Base-by-base conservation (phyloP, 2,329 filamentous ascomycete genomes). In the Colletotrichum horii region DNA sequence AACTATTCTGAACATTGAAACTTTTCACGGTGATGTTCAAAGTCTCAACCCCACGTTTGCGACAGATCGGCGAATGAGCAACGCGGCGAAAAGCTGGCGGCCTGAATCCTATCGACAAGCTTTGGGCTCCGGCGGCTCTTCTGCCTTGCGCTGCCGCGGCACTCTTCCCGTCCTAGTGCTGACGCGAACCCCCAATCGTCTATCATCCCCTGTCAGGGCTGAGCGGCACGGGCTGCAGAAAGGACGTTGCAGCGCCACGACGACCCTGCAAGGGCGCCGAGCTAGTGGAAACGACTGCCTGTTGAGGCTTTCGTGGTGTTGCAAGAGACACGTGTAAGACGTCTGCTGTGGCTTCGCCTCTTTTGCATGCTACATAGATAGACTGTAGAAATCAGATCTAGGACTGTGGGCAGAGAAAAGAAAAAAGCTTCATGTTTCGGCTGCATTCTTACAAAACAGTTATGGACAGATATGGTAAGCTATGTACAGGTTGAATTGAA, bases 21-120 rank as follows among this genome's bases (percentile, higher is more conserved):
- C 58, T 0, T 61, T 24, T 0, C 19, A 32, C 4, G 14, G 11
- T 16, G 19, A 6, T 32, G 8, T 61, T 1, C 5, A n/a, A 0
- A 22, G 22, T 15, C 28, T 15, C 6, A 4, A n/a, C 28, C 28
- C 30, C 12, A 36, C 58, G 16, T 43, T 61, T 32, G 70, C 70
- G 55, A 56, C 55, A 38, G 30, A 62, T 55, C 38, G 65, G 65
- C 66, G 28, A 38, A 62, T 73, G 70, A 73, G 70, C 36, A 70
- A 73, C 28, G 9, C 70, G 55, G 70, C 26, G 55, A 38, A 38
- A 9, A 1, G 34, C 24, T 62, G 55, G 56, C 30, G 55, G 70
- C 66, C 56, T 56, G 22, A 61, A 70, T 69, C 64, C 55, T 55
- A 15, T 30, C 3, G 14, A 30, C 11, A 67, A 24, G 16, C 30